A percentile compares a stretch with the other conserved stretches of the same genome.
These are phyloP conservation scores for Hypoxylon perforatum DNA, from an alignment of 495 filamentous ascomycete genomes.

Conservation along the genomic window DNA sequence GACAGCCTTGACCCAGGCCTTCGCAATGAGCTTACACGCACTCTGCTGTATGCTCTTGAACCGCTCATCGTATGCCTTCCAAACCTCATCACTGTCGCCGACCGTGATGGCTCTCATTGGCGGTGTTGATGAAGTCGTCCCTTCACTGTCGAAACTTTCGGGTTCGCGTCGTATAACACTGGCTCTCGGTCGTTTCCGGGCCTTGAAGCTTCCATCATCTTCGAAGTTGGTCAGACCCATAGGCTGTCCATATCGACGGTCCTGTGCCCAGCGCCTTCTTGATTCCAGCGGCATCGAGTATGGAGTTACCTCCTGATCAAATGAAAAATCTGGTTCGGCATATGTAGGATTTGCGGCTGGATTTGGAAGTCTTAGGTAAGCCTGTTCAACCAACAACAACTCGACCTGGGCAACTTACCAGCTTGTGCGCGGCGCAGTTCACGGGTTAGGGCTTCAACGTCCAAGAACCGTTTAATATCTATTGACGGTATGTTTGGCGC, in stretches of 20 bases:
- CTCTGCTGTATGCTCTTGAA: conserved; percentile 79
- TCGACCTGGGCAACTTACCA: conserved; percentile 22
- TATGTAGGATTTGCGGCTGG: conserved; percentile 28
- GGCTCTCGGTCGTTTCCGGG: conserved; percentile 51
- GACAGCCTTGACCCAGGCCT: conserved; percentile 83
- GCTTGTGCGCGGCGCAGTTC: conserved; percentile 29
- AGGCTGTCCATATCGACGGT: conserved; percentile 21
- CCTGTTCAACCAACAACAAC: background rate
- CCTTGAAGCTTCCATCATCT: conserved; percentile 42
- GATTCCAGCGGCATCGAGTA: conserved; percentile 13
- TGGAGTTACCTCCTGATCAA: conserved; percentile 25
- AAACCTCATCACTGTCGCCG: conserved; percentile 66
- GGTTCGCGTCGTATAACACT: conserved; percentile 38
- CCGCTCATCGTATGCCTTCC: conserved; percentile 70
- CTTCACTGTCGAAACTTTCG: conserved; percentile 43
- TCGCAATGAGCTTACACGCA: conserved; percentile 77
- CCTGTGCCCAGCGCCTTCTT: conserved; percentile 24
- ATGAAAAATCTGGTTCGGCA: conserved; percentile 33
- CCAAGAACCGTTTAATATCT: conserved; percentile 48
- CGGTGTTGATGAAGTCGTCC: conserved; percentile 26
- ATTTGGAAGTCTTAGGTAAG: conserved; percentile 12
- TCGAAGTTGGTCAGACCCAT: conserved; percentile 31
- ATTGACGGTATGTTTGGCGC: conserved; percentile 40
- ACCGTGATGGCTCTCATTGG: conserved; percentile 60
- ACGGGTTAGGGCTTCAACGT: conserved; percentile 41